phyloP scores from a whole-genome alignment of 2,329 filamentous ascomycete genomes.

The Huntiella abstrusa region DNA sequence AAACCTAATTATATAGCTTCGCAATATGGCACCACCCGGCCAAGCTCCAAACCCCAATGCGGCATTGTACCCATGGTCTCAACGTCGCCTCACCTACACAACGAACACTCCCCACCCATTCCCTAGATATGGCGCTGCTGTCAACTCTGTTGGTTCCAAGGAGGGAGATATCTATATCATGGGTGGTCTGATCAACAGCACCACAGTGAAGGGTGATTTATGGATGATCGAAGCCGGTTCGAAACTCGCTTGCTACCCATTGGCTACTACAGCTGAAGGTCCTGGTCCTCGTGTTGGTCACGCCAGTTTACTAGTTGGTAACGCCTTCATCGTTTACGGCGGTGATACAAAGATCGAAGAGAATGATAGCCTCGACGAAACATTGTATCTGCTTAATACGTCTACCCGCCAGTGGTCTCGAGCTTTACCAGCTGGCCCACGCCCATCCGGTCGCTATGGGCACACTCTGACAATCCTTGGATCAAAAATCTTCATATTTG shows the following conservation, averaged over 20 bases:
- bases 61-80: conserved; percentile 90
- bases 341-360: conserved; percentile 97
- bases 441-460: conserved; percentile 81
- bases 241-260: conserved; percentile 75
- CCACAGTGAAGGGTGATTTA: conserved; percentile 87
- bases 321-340: conserved; percentile 97
- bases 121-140: conserved; percentile 88
- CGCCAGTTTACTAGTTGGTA: conserved; percentile 82
- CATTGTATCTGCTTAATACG: conserved; percentile 88
- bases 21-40: conserved; percentile 27
- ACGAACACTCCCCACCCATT: conserved; percentile 72
- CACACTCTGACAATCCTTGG: conserved; percentile 92
- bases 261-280: conserved; percentile 81
- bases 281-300: conserved; percentile 91
- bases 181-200: conserved; percentile 87
- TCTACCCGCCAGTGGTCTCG: conserved; percentile 97
- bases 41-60: conserved; percentile 40
- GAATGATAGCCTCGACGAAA: conserved; percentile 78
- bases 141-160: conserved; percentile 82
- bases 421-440: conserved; percentile 67
- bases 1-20: conserved; percentile 23
- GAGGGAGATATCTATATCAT: conserved; percentile 96
- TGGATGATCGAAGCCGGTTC: conserved; percentile 93
- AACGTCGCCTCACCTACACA: conserved; percentile 71
- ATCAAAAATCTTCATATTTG: conserved; percentile 94